Conservation (phyloP, 176 grass and related monocot species). For the Eragrostis curvula region DNA sequence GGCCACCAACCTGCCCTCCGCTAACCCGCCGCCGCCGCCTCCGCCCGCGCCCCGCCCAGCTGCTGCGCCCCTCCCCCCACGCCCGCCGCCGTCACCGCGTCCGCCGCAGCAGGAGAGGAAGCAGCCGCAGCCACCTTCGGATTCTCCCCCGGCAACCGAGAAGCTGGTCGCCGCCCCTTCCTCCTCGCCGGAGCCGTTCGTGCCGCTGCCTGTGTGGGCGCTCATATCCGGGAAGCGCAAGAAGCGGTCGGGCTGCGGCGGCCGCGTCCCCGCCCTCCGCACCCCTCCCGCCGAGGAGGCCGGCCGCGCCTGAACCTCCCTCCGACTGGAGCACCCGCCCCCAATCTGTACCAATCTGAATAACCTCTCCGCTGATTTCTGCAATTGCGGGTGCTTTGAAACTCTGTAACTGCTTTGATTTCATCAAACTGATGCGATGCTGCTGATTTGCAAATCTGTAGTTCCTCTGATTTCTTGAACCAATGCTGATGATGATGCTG, state of each 20-base stretch:
- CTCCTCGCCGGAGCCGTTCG: background rate
- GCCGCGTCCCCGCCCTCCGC: constrained; percentile 28
- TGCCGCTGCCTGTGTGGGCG: constrained; percentile 36
- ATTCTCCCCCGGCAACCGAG: background rate
- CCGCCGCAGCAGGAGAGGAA: background rate
- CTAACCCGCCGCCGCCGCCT: background rate
- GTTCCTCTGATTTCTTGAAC: background rate
- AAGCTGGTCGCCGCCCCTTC: background rate
- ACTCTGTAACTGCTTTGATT: background rate
- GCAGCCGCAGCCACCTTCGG: background rate
- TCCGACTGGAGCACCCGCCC: background rate
- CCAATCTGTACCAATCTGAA: background rate
- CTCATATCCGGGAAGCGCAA: constrained; percentile 43
- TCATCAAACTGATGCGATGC: background rate
- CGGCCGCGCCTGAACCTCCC: constrained; percentile 18
- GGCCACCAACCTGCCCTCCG: constrained; percentile 33
- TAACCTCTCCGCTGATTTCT: background rate
- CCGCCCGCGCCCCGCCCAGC: background rate
- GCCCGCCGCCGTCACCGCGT: background rate
- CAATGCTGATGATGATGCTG: background rate
- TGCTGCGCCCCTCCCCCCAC: background rate
- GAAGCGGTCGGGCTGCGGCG: constrained; percentile 52
- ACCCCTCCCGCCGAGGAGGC: constrained; percentile 35
- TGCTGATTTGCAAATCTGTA: background rate
- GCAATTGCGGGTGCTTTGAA: background rate